Percentiles rank a stretch among this genome's conserved stretches.
These are phyloP conservation scores for Picocystis salinarum DNA, from an alignment of 139 green algal species.

Conservation along the genomic window DNA sequence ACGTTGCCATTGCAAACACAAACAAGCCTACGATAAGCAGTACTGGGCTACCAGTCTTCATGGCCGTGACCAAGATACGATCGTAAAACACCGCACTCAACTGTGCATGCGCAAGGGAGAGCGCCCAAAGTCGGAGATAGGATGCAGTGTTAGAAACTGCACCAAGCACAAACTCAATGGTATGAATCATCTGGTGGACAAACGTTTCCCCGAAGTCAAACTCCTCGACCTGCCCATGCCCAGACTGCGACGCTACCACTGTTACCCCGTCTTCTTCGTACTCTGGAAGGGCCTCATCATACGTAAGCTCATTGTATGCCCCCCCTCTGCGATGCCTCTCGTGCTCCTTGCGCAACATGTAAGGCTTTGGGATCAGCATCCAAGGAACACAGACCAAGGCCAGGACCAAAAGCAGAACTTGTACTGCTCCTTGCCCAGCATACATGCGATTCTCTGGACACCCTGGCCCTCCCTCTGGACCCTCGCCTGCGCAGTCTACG, in stretches of 20 bases:
- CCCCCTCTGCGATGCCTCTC: constrained; percentile 18
- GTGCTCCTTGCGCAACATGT: constrained; percentile 73
- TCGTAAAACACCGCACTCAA: constrained; percentile 82
- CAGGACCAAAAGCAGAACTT: constrained; percentile 67
- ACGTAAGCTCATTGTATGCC: constrained; percentile 14
- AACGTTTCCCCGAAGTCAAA: constrained; percentile 79
- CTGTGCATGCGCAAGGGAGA: constrained; percentile 88
- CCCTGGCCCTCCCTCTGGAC: constrained; percentile 9
- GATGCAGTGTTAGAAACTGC: constrained; percentile 95
- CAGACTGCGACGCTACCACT: neutral
- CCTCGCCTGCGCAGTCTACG: constrained; percentile 25
- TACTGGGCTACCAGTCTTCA: constrained; percentile 21
- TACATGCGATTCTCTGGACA: constrained; percentile 52
- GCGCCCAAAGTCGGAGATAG: constrained; percentile 95
- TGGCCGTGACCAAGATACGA: constrained; percentile 60
- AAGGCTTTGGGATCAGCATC: constrained; percentile 95
- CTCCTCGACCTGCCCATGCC: constrained; percentile 40
- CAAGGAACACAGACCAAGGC: constrained; percentile 67
- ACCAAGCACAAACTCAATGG: constrained; percentile 97
- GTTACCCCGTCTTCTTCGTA: constrained; percentile 10
- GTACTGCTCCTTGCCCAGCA: constrained; percentile 31
- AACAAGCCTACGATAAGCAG: constrained; percentile 52
- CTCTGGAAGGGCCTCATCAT: constrained; percentile 8
- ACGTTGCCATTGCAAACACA: constrained; percentile 68
- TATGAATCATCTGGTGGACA: constrained; percentile 94